A percentile compares a stretch with the other conserved stretches of the same genome.
Conservation (phyloP, 1,284 basidiomycete species). For the Rhodotorula sp. region DNA sequence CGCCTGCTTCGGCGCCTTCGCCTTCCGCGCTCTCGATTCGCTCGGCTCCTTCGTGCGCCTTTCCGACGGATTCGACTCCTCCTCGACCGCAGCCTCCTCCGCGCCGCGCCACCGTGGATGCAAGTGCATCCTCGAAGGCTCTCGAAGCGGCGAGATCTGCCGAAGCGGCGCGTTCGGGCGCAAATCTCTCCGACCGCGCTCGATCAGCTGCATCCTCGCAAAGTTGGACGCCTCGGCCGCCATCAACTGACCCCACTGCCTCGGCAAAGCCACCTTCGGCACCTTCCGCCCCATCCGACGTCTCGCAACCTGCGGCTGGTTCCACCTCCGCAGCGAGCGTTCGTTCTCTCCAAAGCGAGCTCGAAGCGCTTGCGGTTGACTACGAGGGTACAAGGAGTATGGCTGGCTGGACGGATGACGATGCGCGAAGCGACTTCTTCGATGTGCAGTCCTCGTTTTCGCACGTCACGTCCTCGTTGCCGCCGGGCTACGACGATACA, state of each 20-base stretch:
- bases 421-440: slow-evolving; percentile 16
- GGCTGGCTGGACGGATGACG: not conserved
- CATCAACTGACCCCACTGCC: not conserved
- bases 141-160: not conserved
- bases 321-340: too few species aligned
- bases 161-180: slow-evolving; percentile 9
- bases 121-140: not conserved
- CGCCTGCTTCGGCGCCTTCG: not conserved
- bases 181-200: too few species aligned
- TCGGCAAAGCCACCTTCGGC: not conserved
- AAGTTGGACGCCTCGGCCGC: not conserved
- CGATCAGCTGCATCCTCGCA: too few species aligned
- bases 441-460: slow-evolving; percentile 15
- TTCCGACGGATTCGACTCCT: too few species aligned
- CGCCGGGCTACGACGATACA: slow-evolving; percentile 11
- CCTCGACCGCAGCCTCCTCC: not conserved
- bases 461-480: slow-evolving; percentile 19
- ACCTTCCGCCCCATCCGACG: not conserved
- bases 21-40: not conserved
- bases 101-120: not conserved
- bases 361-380: too few species aligned
- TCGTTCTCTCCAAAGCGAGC: too few species aligned
- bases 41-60: not conserved
- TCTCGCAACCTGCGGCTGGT: too few species aligned
- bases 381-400: not conserved